Percentiles rank a stretch among this genome's conserved stretches.
phyloP scores from a whole-genome alignment of 345 rosid species.

The Heritiera fomes region DNA sequence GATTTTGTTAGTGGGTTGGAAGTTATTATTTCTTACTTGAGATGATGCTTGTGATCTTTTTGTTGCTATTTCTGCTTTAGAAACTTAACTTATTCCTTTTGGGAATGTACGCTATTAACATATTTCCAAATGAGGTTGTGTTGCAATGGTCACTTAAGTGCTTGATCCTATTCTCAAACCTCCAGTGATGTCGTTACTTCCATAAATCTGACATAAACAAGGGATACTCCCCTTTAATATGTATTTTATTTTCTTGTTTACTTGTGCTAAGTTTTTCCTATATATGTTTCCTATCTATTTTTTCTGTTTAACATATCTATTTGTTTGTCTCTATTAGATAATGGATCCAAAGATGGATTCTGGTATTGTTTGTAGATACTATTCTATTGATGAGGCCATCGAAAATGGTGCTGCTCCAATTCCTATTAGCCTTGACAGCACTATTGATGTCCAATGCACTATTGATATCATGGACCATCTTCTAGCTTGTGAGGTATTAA shows the following conservation, averaged over 20 bases:
- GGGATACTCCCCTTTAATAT: not conserved
- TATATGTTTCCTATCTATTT: not conserved
- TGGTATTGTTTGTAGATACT: conserved; percentile 73
- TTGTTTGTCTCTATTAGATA: conserved; percentile 48
- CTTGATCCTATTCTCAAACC: not conserved
- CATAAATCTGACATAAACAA: not conserved
- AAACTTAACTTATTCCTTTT: not conserved
- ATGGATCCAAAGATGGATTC: conserved; percentile 99
- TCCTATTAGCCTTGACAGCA: conserved; percentile 67
- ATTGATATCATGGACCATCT: conserved; percentile 97
- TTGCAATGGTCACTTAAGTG: not conserved
- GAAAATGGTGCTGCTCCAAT: conserved; percentile 84
- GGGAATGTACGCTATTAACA: not conserved
- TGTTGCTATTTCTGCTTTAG: not conserved
- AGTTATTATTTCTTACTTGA: conserved; percentile 5
- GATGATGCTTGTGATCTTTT: not conserved
- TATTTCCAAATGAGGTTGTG: not conserved
- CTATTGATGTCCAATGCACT: conserved; percentile 64
- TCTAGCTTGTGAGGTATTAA: conserved; percentile 84
- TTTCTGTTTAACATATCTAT: not conserved
- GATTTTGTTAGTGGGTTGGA: not conserved
- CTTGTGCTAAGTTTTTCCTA: not conserved
- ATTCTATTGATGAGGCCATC: conserved; percentile 90
- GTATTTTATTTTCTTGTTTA: not conserved
- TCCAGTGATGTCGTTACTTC: not conserved